Percentiles rank a stretch among this genome's conserved stretches.
Conservation (phyloP, 305 asterid genomes). For the Ilex paraguariensis region DNA sequence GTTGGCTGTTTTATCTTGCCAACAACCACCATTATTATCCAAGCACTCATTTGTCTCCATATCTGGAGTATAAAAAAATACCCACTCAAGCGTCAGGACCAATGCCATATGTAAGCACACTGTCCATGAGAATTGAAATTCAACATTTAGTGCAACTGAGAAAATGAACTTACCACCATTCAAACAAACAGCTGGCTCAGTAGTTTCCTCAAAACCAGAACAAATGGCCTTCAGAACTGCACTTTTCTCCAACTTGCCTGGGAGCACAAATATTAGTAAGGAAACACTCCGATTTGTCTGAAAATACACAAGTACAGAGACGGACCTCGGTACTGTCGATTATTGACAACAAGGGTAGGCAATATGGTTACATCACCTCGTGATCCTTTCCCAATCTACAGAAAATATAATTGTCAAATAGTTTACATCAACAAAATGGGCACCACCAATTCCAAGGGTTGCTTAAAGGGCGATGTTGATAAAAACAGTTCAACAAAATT, state of each 20-base stretch:
- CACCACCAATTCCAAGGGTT: neutral
- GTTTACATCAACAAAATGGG: neutral
- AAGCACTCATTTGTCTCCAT: constrained; percentile 95
- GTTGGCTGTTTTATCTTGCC: constrained; percentile 72
- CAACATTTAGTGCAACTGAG: constrained; percentile 4
- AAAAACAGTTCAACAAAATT: constrained; percentile 8
- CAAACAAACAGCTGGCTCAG: constrained; percentile 96
- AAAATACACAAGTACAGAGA: constrained; percentile 10
- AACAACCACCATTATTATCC: constrained; percentile 94
- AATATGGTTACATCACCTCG: constrained; percentile 97
- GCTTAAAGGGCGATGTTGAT: neutral
- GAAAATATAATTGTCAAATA: constrained; percentile 9
- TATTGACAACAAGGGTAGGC: constrained; percentile 96
- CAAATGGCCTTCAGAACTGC: constrained; percentile 89
- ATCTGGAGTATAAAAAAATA: constrained; percentile 40
- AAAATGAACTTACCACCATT: constrained; percentile 57
- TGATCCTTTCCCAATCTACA: constrained; percentile 93
- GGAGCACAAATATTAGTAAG: constrained; percentile 20
- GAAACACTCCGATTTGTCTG: constrained; percentile 8
- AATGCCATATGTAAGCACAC: no score
- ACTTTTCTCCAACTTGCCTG: constrained; percentile 95
- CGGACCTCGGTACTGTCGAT: constrained; percentile 93
- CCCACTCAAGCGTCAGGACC: neutral
- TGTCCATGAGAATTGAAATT: neutral
- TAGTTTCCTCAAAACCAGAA: constrained; percentile 96